Percentiles rank a stretch among this genome's conserved stretches.
Evolutionary conservation across 2,329 filamentous ascomycete species (phyloP).

Genomic region (Colletotrichum tropicale): DNA sequence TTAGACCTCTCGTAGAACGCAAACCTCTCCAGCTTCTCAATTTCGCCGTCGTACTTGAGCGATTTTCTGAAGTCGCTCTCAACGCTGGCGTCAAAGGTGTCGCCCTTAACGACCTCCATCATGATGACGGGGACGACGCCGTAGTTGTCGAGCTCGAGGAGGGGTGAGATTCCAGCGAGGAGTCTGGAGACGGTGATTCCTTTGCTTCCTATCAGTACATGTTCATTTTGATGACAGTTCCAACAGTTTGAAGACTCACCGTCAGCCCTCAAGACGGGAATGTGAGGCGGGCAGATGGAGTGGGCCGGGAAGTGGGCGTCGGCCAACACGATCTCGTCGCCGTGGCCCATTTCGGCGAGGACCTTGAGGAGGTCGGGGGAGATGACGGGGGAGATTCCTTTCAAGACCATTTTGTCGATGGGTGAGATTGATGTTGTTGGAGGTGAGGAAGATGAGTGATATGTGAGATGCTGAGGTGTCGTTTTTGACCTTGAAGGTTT

Average conservation of each 20-base stretch:
- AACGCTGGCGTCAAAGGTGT: conserved; percentile 12
- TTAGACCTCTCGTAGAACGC: conserved; percentile 14
- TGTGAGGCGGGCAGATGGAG: conserved; percentile 15
- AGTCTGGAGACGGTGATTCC: conserved; percentile 17
- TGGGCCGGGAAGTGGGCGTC: conserved; percentile 18
- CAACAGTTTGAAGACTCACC: no score
- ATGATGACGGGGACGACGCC: conserved; percentile 16
- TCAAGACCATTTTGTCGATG: neutral
- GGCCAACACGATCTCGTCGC: conserved; percentile 13
- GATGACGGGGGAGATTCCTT: conserved; percentile 16
- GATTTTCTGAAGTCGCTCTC: conserved; percentile 5
- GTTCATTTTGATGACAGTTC: no score
- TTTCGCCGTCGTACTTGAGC: conserved; percentile 9
- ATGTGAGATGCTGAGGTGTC: neutral
- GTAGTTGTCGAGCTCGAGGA: conserved; percentile 16
- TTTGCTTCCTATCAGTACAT: neutral
- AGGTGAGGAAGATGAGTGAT: neutral
- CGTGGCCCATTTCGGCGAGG: conserved; percentile 17
- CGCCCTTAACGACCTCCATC: conserved; percentile 19
- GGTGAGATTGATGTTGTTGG: neutral
- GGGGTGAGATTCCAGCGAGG: conserved; percentile 6
- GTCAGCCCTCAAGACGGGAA: conserved; percentile 10
- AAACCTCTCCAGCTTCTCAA: conserved; percentile 16
- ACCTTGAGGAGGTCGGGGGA: conserved; percentile 18
- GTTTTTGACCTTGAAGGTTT: neutral